Base-by-base conservation (phyloP, 768 basidiomycete genomes). In the Tricholoma flavovirens region DNA sequence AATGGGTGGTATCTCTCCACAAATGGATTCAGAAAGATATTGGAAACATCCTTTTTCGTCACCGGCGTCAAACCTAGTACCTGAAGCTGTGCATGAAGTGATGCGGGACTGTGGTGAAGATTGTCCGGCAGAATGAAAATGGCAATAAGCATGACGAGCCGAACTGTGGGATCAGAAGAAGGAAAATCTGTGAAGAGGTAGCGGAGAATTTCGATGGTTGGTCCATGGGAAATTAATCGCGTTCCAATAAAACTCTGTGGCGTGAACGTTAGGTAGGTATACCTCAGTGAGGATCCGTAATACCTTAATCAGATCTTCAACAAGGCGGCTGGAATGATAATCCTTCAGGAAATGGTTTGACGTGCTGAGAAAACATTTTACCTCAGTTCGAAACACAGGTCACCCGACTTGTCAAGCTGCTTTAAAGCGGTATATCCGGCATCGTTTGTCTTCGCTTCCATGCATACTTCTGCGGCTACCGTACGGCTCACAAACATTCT, bases 401-500 rank as follows among this genome's bases (percentile, higher is more conserved):
- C 76, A 1, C 83, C 83, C 19, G 80, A 74, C 56, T 82, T 82
- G 69, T 88, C 82, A 35, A 91, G 74, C 53, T 73, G 69, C 67
- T 87, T 88, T 54, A 91, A 71, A 32, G 87, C 88, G 38, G 69
- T 69, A 67, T 89, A 91, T 15, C 82, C 88, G 5, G 78, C 70
- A 54, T 87, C 83, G 56, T 91, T 91, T 14, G 75, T 68, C 69
- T 84, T 86, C 15, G 84, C 82, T 68, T 91, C 88, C 86, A 91
- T 88, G 63, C 87, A 88, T 22, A 89, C 80, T 66, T 91, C 89
- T 1, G 83, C 87, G 0, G 88, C 88, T n/a, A 91, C 87, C 11
- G 88, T 90, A 46, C 88, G 83, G 62, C 83, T 88, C 50, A 90
- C 74, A 66, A 88, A 91, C 88, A 91, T 90, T 49, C 89, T 90